Percentiles rank a stretch among this genome's conserved stretches.
Evolutionary conservation across 2,329 filamentous ascomycete genomes (phyloP).

Genomic region (Domatiomyces catenatus): DNA sequence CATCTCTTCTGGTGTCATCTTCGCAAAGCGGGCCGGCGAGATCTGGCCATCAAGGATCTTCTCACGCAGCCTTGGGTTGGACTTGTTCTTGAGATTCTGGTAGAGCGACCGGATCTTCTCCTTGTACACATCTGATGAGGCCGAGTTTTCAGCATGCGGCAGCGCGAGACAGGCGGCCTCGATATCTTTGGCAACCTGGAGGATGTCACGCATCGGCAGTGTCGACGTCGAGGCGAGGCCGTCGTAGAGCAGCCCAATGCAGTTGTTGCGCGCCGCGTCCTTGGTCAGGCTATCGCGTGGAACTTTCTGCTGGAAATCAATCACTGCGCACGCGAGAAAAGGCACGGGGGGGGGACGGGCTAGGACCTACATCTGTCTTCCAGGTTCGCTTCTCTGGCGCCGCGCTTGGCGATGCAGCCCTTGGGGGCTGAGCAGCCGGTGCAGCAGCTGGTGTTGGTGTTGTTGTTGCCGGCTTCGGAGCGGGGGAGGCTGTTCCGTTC

Average conservation of each 20-base stretch:
- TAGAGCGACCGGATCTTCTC: slow-evolving; percentile 83
- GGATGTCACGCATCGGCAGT: slow-evolving; percentile 46
- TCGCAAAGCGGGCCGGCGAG: slow-evolving; percentile 55
- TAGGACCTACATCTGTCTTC: slow-evolving; percentile 32
- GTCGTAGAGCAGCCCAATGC: slow-evolving; percentile 85
- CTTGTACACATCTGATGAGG: slow-evolving; percentile 59
- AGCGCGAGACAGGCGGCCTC: slow-evolving; percentile 56
- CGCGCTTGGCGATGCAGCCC: slow-evolving; percentile 23
- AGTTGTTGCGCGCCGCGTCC: slow-evolving; percentile 60
- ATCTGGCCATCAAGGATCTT: slow-evolving; percentile 56
- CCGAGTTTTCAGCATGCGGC: slow-evolving; percentile 46
- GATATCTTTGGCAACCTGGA: slow-evolving; percentile 51
- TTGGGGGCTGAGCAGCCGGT: slow-evolving; percentile 35
- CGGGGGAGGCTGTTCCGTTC: slow-evolving; percentile 41
- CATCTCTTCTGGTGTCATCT: slow-evolving; percentile 79
- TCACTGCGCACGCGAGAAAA: background rate
- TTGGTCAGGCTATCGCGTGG: slow-evolving; percentile 57
- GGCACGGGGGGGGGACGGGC: background rate
- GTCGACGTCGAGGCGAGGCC: slow-evolving; percentile 60
- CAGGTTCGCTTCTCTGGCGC: slow-evolving; percentile 64
- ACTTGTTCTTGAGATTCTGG: slow-evolving; percentile 84
- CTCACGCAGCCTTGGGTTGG: slow-evolving; percentile 60
- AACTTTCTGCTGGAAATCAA: slow-evolving; percentile 45
- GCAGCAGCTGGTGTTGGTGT: slow-evolving; percentile 29
- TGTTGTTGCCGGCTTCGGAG: slow-evolving; percentile 27